These are phyloP conservation scores for Bothriochloa decipiens DNA, from an alignment of 176 grass and related monocot species.

Conservation along the genomic window DNA sequence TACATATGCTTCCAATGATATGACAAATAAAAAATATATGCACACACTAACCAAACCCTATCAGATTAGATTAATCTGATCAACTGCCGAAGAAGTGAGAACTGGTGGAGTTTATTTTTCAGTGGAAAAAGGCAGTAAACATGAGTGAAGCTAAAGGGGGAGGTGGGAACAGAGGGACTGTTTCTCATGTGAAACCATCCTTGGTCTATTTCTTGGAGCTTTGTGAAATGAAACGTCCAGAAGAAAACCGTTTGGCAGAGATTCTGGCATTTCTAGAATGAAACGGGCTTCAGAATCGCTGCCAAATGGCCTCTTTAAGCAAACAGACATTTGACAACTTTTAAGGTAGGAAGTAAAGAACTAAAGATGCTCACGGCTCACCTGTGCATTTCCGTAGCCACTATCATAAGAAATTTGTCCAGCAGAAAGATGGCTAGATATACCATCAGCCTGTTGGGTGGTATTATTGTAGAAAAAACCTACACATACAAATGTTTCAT, in stretches of 20 bases:
- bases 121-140: neutral
- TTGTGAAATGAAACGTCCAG: neutral
- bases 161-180: neutral
- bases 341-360: conserved; percentile 16
- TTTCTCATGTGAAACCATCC: neutral
- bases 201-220: neutral
- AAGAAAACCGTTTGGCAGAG: neutral
- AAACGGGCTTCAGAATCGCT: neutral
- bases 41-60: neutral
- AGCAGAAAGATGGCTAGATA: conserved; percentile 53
- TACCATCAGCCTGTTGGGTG: conserved; percentile 61
- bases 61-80: neutral
- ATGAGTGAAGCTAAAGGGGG: neutral
- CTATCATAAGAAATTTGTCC: conserved; percentile 65
- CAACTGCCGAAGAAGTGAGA: neutral
- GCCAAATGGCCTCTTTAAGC: neutral
- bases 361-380: conserved; percentile 31
- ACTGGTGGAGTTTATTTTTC: neutral
- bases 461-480: conserved; percentile 58
- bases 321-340: neutral
- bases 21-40: neutral
- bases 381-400: conserved; percentile 61
- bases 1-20: neutral
- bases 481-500: conserved; percentile 44
- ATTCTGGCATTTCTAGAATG: neutral